Base-by-base conservation (phyloP, 2,329 filamentous ascomycete species). In the Penicillium sp. region DNA sequence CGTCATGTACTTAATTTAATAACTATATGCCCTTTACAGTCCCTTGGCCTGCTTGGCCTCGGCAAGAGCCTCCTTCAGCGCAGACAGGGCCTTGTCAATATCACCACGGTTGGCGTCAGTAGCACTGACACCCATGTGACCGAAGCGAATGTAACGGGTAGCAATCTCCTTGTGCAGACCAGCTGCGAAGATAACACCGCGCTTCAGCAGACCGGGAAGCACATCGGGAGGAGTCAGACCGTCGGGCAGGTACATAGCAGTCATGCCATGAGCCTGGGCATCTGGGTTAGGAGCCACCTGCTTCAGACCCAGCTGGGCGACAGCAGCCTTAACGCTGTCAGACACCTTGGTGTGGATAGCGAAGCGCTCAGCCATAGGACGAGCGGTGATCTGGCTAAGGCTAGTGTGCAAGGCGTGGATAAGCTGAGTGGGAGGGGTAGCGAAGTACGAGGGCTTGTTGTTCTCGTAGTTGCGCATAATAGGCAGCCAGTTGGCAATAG, bases 401-500 rank as follows among this genome's bases (percentile, higher is more conserved):
- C 92, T 85, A 9, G 93, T 96, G 83, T 99, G 89, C 35, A 99
- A 85, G 48, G 95, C 95, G 77, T 90, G 93, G 66, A 99, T 83
- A 50, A 99, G 86, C 78, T 99, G 95, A 14, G 95, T 95, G 4
- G 93, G 92, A 1, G 95, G 95, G 1, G 95, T 99, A 37, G 95
- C 95, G 72, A 99, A 99, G 82, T 99, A 99, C 2, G 92, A 96
- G 37, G 95, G 87, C 81, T 98, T 99, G 82, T 93, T 92, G 63
- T 92, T 91, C 80, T 99, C 95, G 78, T 99, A 99, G 80, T 97
- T 98, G 80, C 95, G 88, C 93, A 99, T 98, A 77, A 99, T 95
- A 47, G 93, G 93, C 56, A 93, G 81, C 95, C 95, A 99, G 79
- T 98, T 98, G 83, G 92, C 93, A 83, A 97, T 91, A 13, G 91